Evolutionary conservation across 768 basidiomycete species (phyloP), one percentile per base, ranked within the genome.

Genomic region (Lactifluus piperatus): DNA sequence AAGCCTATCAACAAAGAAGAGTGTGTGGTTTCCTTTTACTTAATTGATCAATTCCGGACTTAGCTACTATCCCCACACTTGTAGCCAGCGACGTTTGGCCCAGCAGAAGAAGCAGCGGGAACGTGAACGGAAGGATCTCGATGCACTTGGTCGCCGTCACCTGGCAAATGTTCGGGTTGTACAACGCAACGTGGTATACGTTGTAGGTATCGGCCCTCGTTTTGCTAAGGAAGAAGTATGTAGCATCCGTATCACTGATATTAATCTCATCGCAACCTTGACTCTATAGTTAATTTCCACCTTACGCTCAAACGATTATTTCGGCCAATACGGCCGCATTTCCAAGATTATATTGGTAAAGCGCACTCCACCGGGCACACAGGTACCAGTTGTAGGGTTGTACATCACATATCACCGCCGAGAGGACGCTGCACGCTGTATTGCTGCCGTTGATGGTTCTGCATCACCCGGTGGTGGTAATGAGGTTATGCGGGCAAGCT

Each of bases 301-400:
- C 13, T 75, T 99, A 41, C 90, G 95, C 47, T 94, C 92, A 5
- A 86, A 86, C 65, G 97, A 99, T 65, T 97, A 97, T 70, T 98
- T 98, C 70, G 97, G 97, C 10, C 94, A 97, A 70, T 99, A 97
- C 72, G 97, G 97, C 66, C 97, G 94, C 76, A 97, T 99, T 65
- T 84, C 87, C 44, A 95, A 95, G 76, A 91, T 99, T 49, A 78
- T 97, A 54, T 81, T 99, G 30, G 86, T 91, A 51, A 97, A 97
- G 72, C 86, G 95, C 39, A 87, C 85, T 5, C 77, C 85, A 4
- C 82, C 89, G 9, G 86, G 84, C 45, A 83, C 82, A 49, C 81
- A 81, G 56, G 81, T 78, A 16, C 86, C 86, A 49, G 84, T 86
- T 47, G 82, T 95, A 37, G 95, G 95, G n/a, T 77, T 99, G 44